Evolutionary conservation across 306 rosid genomes (phyloP).

Genomic region (Morella rubra): DNA sequence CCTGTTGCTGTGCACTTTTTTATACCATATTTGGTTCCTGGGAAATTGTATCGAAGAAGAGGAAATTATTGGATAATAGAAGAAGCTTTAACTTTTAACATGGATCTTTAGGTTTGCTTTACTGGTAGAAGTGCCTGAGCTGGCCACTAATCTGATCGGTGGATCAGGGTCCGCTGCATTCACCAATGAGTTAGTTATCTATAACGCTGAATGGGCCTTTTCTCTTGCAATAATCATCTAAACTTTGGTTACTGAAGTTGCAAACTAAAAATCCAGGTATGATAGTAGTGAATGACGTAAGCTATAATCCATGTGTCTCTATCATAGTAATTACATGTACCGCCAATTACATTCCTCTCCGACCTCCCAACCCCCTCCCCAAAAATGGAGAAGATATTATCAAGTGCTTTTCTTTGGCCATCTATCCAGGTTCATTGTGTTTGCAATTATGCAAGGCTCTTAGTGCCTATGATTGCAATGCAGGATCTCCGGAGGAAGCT

Average conservation of each 20-base stretch:
- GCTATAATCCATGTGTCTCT: no score
- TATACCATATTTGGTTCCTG: neutral
- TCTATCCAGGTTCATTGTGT: neutral
- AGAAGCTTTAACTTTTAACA: neutral
- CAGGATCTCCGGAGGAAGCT: constrained; percentile 99
- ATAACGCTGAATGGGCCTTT: neutral
- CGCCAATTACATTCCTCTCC: no score
- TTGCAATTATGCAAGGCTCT: neutral
- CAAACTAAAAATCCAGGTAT: no score
- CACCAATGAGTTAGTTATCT: no score
- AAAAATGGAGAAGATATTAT: no score
- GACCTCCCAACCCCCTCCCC: no score
- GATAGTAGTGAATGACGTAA: no score
- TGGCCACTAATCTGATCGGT: neutral
- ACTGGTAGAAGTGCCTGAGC: neutral
- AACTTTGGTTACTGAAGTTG: neutral
- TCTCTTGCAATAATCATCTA: neutral
- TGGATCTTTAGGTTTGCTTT: neutral
- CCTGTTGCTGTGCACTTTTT: neutral
- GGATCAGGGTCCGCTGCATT: neutral
- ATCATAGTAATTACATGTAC: no score
- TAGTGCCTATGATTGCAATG: neutral
- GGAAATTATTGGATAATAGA: neutral
- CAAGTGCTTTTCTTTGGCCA: neutral
- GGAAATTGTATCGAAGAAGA: neutral